These are phyloP conservation scores for Xylaria curta DNA, from an alignment of 495 filamentous ascomycete genomes.

Conservation along the genomic window DNA sequence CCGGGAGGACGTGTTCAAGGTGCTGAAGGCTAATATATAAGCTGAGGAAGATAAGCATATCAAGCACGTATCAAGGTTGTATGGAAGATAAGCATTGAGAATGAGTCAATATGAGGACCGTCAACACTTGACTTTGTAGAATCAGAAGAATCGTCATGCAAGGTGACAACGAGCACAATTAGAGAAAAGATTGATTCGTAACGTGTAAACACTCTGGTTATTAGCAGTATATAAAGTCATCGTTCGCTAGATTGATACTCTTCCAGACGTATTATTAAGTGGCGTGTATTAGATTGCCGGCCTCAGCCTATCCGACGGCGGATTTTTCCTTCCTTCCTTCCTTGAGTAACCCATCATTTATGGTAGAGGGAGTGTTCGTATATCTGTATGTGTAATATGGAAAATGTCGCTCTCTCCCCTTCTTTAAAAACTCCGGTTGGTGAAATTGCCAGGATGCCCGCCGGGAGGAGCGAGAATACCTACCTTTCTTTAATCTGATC, in stretches of 20 bases:
- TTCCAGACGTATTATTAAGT: conserved; percentile 7
- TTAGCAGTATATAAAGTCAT: conserved; percentile 15
- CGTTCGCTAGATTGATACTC: conserved; percentile 1
- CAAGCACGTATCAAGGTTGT: not conserved
- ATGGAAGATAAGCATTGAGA: not conserved
- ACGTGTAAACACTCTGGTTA: conserved; percentile 5
- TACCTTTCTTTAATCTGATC: not conserved
- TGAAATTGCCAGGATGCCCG: not conserved
- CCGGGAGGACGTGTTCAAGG: conserved; percentile 44
- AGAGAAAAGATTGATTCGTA: not conserved
- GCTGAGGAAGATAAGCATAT: not conserved
- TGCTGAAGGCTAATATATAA: conserved; percentile 44
- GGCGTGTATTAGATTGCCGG: not conserved
- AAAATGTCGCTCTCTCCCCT: not conserved
- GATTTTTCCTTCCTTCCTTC: not conserved
- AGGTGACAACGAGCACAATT: not conserved
- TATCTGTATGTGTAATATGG: not conserved
- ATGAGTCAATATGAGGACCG: not conserved
- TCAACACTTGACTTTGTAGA: not conserved
- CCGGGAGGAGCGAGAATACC: not conserved
- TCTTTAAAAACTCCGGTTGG: conserved; percentile 7
- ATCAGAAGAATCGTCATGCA: not conserved
- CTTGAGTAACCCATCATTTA: not conserved
- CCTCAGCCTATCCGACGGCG: not conserved
- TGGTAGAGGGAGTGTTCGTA: not conserved